Evolutionary conservation across 1,284 basidiomycete genomes (phyloP).

Genomic region (Lignosus rhinocerotis): DNA sequence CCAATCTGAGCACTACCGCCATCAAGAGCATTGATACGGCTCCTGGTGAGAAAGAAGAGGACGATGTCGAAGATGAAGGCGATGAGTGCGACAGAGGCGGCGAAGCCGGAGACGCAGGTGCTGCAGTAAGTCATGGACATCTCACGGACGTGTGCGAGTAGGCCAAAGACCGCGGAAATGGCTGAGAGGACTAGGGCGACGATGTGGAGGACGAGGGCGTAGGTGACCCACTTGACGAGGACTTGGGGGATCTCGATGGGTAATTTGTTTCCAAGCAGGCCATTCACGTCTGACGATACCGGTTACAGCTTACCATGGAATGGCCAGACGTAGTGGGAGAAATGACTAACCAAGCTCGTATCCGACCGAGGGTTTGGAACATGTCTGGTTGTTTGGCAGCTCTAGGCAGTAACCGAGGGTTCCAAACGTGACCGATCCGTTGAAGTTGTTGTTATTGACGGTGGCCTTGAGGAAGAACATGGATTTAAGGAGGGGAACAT

Average conservation of each 20-base stretch:
- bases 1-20: constrained; percentile 77
- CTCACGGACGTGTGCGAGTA: constrained; percentile 83
- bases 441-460: constrained; percentile 48
- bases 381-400: constrained; percentile 56
- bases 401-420: constrained; percentile 83
- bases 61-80: constrained; percentile 88
- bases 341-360: constrained; percentile 75
- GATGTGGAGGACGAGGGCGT: constrained; percentile 85
- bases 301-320: constrained; percentile 1
- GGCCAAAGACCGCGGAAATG: constrained; percentile 73
- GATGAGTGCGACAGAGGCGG: constrained; percentile 69
- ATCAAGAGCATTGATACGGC: constrained; percentile 68
- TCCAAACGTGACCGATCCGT: constrained; percentile 76
- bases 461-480: constrained; percentile 83
- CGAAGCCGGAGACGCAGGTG: constrained; percentile 78
- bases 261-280: constrained; percentile 68
- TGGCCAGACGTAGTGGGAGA: background rate
- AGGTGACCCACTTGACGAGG: constrained; percentile 88
- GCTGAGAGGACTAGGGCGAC: constrained; percentile 75
- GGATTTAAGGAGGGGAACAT: constrained; percentile 82
- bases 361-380: constrained; percentile 77
- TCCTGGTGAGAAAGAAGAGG: constrained; percentile 82
- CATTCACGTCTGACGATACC: constrained; percentile 66
- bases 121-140: constrained; percentile 86
- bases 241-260: constrained; percentile 72